These are phyloP conservation scores for Suhomyces sp. DNA, from an alignment of 805 yeast genomes.

Conservation along the genomic window DNA sequence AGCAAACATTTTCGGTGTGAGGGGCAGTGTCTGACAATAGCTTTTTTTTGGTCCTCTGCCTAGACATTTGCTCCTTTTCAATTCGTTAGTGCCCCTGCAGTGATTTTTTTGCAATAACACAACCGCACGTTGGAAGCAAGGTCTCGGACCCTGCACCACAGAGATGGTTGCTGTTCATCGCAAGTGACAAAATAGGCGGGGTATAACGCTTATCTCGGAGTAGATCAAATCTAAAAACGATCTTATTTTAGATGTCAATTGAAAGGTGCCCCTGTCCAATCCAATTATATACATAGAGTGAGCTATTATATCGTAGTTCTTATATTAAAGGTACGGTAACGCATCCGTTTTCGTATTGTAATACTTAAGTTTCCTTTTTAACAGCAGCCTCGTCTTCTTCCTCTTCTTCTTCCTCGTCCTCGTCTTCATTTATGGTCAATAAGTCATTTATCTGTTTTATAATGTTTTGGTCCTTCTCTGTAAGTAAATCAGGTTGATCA, in stretches of 20 bases:
- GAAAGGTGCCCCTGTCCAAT: neutral
- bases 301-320: neutral
- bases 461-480: conserved; percentile 54
- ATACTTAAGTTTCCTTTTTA: conserved; percentile 16
- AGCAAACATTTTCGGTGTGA: neutral
- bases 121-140: neutral
- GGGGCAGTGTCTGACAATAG: neutral
- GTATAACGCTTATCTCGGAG: neutral
- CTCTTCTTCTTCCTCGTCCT: conserved; percentile 23
- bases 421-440: conserved; percentile 41
- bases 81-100: neutral
- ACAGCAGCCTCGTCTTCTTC: conserved; percentile 9
- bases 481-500: conserved; percentile 54
- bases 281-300: neutral
- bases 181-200: neutral
- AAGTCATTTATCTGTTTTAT: conserved; percentile 46
- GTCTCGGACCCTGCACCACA: neutral
- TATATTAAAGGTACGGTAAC: neutral
- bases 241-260: neutral
- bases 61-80: neutral
- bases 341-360: neutral
- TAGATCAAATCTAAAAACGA: neutral
- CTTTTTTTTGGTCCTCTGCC: neutral
- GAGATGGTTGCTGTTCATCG: neutral
- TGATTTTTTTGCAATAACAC: neutral